Evolutionary conservation across 1,284 basidiomycete species (phyloP), one percentile per base, ranked within the genome.

Genomic region (Apiotrichum gracile): DNA sequence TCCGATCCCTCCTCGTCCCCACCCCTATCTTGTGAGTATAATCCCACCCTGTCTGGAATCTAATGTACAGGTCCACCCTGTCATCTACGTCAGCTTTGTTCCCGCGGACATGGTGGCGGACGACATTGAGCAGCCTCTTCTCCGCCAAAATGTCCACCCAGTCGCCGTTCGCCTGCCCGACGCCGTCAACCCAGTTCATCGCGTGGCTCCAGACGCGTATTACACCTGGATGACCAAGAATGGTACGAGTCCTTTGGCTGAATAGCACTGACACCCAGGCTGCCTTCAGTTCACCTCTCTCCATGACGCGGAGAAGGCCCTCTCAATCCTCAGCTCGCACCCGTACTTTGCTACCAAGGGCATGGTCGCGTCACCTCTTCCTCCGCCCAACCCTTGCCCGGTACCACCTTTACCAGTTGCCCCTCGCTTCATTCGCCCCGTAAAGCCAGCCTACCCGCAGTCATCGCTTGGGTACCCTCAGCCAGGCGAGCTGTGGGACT

Each of bases 321-420:
- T 91, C 16, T 85, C 88, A 16, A 88, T 86, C 14, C 78, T 92
- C 34, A 83, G 88, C 68, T 81, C 81, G 58, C 85, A 87, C 63
- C 82, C 83, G 34, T 58, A 49, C 34, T 79, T 89, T 81, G 82
- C 44, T 79, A 82, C 47, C 68, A 78, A 37, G 82, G 84, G 25
- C 75, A 80, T 47, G 80, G 82, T 31, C 74, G 77, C 58, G 76
- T 91, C 60, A 77, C 85, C 51, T 76, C 91, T 55, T 86, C 87
- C 25, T 83, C 87, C 21, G 85, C 57, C 63, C 27, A 51, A 45
- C 43, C 22, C 25, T 5, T 14, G 19, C 5, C 27, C 55, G n/a
- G n/a, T 55, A 46, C 51, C 61, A 85, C 68, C 85, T 86, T 3
- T 82, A 82, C 17, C 85, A 42, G 34, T 55, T 8, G 49, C 61